A percentile compares a stretch with the other conserved stretches of the same genome.
phyloP scores from a whole-genome alignment of 2,329 filamentous ascomycete species.

The Aspergillus melleus region DNA sequence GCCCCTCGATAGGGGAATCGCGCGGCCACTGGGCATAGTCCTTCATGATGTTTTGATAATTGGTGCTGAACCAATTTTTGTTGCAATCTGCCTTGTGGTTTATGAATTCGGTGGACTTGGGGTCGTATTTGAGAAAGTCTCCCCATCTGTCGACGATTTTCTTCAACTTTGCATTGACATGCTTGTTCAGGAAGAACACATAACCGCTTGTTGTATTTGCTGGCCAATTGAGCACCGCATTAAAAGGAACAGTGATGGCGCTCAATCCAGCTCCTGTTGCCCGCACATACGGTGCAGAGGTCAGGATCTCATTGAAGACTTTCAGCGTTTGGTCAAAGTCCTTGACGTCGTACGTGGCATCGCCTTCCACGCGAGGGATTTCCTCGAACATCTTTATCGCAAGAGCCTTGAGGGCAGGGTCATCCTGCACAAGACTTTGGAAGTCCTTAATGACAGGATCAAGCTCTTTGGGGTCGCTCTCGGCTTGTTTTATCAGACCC shows the following conservation, averaged over 20 bases:
- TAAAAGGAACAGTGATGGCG: background rate
- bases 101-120: background rate
- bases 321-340: background rate
- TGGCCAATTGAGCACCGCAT: slow-evolving; percentile 1
- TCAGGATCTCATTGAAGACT: background rate
- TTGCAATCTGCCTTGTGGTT: background rate
- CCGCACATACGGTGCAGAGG: background rate
- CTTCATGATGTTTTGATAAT: background rate
- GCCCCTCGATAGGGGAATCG: background rate
- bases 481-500: background rate
- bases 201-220: background rate
- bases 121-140: background rate
- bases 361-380: background rate
- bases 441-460: background rate
- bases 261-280: background rate
- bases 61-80: background rate
- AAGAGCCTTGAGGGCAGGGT: background rate
- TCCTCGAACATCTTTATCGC: background rate
- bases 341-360: background rate
- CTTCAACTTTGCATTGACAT: background rate
- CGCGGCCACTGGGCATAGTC: background rate
- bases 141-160: background rate
- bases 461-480: background rate
- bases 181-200: background rate
- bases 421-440: background rate